phyloP scores from a whole-genome alignment of 2,329 filamentous ascomycete species.

The Aaosphaeria pasadenensis region DNA sequence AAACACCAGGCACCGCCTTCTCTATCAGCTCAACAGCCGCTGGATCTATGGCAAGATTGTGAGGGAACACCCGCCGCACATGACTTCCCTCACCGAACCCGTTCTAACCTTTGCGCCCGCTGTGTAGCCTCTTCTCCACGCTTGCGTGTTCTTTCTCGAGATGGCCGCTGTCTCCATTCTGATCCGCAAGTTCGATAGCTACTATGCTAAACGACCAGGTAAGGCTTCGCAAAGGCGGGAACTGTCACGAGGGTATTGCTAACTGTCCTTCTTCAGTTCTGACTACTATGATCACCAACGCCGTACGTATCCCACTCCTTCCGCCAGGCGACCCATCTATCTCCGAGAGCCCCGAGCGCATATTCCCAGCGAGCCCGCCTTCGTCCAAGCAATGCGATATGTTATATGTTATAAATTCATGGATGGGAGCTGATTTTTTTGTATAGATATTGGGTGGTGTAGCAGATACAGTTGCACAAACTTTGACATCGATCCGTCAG shows the following conservation, averaged over 20 bases:
- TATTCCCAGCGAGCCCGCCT: not conserved
- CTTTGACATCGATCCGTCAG: slow-evolving; percentile 78
- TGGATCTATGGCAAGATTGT: slow-evolving; percentile 73
- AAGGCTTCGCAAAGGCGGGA: slow-evolving; percentile 23
- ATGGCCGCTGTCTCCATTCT: slow-evolving; percentile 82
- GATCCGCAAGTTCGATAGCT: slow-evolving; percentile 83
- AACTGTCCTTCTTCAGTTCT: slow-evolving; percentile 58
- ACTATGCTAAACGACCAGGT: slow-evolving; percentile 89
- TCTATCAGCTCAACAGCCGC: slow-evolving; percentile 66
- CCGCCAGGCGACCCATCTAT: not conserved
- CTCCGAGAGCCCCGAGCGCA: not conserved
- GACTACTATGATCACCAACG: slow-evolving; percentile 99
- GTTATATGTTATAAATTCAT: too few relatives aligned
- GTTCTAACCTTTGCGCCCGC: slow-evolving; percentile 3
- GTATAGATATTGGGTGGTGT: slow-evolving; percentile 74
- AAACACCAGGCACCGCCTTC: slow-evolving; percentile 54
- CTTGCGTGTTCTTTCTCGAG: slow-evolving; percentile 80
- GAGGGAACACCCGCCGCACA: slow-evolving; percentile 32
- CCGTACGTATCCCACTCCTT: slow-evolving; percentile 52
- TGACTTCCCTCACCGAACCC: slow-evolving; percentile 5
- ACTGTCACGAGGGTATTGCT: slow-evolving; percentile 6
- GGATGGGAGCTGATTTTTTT: too few relatives aligned
- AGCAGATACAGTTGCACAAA: slow-evolving; percentile 93
- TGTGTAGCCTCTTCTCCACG: slow-evolving; percentile 78
- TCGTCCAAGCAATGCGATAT: not conserved